Percentiles rank a stretch among this genome's conserved stretches.
Evolutionary conservation across 352 stramenopile species (phyloP).

Genomic region (Pythium biforme): DNA sequence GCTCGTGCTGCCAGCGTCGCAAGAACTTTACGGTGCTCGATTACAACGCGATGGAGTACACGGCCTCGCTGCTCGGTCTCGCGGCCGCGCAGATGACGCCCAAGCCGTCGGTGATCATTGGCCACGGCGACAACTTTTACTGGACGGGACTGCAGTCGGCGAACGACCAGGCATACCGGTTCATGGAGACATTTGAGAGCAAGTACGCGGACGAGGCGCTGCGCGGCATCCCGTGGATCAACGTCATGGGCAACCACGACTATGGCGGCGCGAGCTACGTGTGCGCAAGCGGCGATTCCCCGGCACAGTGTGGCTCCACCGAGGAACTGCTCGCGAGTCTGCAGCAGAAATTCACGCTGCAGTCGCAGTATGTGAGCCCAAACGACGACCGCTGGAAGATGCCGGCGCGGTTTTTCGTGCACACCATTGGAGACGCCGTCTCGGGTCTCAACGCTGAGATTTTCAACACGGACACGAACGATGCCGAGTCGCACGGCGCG

Average conservation of each 20-base stretch:
- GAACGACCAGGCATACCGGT: conserved; percentile 61
- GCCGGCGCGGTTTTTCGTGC: conserved; percentile 72
- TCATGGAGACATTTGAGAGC: conserved; percentile 77
- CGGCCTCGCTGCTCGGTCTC: conserved; percentile 34
- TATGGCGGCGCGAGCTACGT: conserved; percentile 77
- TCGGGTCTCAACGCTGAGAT: conserved; percentile 66
- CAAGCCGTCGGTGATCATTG: conserved; percentile 33
- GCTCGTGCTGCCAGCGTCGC: conserved; percentile 37
- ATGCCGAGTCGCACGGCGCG: conserved; percentile 50
- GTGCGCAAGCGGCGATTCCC: conserved; percentile 46
- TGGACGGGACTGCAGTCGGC: conserved; percentile 62
- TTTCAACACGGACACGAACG: conserved; percentile 82
- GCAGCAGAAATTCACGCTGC: conserved; percentile 64
- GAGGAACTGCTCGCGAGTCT: conserved; percentile 44
- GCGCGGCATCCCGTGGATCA: conserved; percentile 71
- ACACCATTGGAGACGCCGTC: conserved; percentile 43
- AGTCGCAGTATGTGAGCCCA: conserved; percentile 76
- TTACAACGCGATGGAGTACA: conserved; percentile 44
- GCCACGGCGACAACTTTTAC: conserved; percentile 50
- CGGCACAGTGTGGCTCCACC: conserved; percentile 44
- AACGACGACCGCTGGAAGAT: conserved; percentile 80
- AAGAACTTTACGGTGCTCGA: conserved; percentile 30
- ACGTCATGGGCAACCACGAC: conserved; percentile 85
- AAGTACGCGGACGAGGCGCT: conserved; percentile 63
- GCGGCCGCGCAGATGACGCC: conserved; percentile 28